Percentiles rank a stretch among this genome's conserved stretches.
Conservation (phyloP, 805 yeast genomes). For the Kuraishia hungarica region DNA sequence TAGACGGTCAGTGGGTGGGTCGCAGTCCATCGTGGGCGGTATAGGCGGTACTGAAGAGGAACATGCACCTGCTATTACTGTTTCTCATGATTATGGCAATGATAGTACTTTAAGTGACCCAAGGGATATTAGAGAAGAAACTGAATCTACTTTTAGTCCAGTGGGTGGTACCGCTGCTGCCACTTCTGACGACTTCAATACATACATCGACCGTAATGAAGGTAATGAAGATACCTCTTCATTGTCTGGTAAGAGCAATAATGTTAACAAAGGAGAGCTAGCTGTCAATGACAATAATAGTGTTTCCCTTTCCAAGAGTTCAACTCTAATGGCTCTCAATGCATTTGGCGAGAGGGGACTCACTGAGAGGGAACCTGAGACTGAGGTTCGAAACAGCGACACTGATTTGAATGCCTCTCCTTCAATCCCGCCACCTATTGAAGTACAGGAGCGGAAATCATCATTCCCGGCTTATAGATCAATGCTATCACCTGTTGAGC, state of each 20-base stretch:
- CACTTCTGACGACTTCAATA: no score
- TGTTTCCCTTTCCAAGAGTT: background rate
- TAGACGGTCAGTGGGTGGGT: background rate
- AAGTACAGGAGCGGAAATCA: background rate
- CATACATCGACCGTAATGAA: no score
- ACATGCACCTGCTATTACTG: background rate
- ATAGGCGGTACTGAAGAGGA: background rate
- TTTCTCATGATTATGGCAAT: no score
- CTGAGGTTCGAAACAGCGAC: background rate
- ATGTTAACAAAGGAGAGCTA: no score
- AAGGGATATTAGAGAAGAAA: background rate
- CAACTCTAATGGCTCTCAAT: background rate
- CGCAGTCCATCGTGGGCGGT: background rate
- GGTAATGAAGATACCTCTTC: no score
- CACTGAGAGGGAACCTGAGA: background rate
- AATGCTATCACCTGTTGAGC: background rate
- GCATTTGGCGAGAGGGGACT: background rate
- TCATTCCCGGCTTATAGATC: background rate
- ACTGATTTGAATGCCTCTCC: no score
- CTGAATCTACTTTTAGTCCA: no score
- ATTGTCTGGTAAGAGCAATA: no score
- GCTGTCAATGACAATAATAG: no score
- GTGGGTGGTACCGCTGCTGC: no score
- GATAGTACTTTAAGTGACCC: background rate
- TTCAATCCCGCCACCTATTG: background rate